These are phyloP conservation scores for Suillus placidus DNA, from an alignment of 768 basidiomycete genomes.

Conservation along the genomic window DNA sequence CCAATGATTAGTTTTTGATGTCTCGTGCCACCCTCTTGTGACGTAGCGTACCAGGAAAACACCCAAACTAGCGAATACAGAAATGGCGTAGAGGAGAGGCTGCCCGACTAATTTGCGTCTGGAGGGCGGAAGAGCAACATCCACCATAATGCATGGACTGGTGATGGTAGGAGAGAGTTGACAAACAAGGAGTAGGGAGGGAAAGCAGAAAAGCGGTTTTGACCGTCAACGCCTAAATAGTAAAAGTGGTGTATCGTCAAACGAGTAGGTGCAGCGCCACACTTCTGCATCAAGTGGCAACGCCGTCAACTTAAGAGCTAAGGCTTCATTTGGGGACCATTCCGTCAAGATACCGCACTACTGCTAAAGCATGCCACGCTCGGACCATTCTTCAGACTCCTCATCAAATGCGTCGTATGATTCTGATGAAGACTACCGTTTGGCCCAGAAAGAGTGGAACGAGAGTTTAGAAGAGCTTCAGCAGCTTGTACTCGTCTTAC, in stretches of 20 bases:
- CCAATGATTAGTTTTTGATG: conserved; percentile 2
- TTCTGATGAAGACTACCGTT: conserved; percentile 66
- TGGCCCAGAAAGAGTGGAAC: conserved; percentile 92
- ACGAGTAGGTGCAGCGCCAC: conserved; percentile 25
- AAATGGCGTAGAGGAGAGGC: conserved; percentile 76
- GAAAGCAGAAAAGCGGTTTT: conserved; percentile 9
- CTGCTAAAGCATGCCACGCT: conserved; percentile 55
- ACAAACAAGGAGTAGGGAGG: conserved; percentile 14
- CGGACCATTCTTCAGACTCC: conserved; percentile 62
- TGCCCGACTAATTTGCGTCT: conserved; percentile 71
- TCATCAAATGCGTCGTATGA: conserved; percentile 54
- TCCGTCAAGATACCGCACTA: background rate
- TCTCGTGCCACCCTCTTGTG: conserved; percentile 8
- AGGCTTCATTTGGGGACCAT: background rate
- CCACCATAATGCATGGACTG: conserved; percentile 54
- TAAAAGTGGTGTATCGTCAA: conserved; percentile 12
- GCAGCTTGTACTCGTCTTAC: conserved; percentile 75
- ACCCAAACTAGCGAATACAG: conserved; percentile 80
- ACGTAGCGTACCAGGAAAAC: conserved; percentile 72
- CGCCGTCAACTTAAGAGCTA: background rate
- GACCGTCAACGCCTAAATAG: background rate
- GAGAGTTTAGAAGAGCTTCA: conserved; percentile 86
- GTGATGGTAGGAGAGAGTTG: conserved; percentile 18
- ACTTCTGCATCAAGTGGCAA: background rate
- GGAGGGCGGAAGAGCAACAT: conserved; percentile 28